Percentiles rank a stretch among this genome's conserved stretches.
Evolutionary conservation across 495 filamentous ascomycete species (phyloP).

Genomic region (Penicillium alfredii): DNA sequence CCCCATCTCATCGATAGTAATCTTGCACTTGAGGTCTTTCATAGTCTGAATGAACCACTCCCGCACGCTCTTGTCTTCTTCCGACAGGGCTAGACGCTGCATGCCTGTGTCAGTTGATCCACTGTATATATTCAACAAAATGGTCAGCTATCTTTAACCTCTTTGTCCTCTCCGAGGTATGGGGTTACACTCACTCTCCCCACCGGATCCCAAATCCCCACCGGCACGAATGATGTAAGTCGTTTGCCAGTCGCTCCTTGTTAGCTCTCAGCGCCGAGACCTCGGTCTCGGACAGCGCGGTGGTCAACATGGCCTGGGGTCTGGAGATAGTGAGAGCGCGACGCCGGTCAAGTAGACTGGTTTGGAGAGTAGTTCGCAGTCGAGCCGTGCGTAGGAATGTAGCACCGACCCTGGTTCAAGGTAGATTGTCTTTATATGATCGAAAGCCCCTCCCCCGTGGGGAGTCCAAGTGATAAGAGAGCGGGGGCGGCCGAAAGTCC

Average conservation of each 20-base stretch:
- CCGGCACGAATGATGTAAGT: conserved; percentile 61
- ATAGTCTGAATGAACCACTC: conserved; percentile 72
- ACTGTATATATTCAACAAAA: too few relatives aligned
- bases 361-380: too few relatives aligned
- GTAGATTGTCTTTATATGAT: too few relatives aligned
- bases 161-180: conserved; percentile 3
- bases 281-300: conserved; percentile 35
- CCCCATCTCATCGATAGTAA: conserved; percentile 60
- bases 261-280: conserved; percentile 49
- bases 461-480: too few relatives aligned
- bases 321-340: conserved; percentile 25
- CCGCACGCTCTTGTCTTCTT: conserved; percentile 64
- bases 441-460: too few relatives aligned
- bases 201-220: conserved; percentile 61
- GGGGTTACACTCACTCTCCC: conserved; percentile 49
- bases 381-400: background rate
- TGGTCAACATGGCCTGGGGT: conserved; percentile 34
- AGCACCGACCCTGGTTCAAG: too few relatives aligned
- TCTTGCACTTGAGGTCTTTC: conserved; percentile 54
- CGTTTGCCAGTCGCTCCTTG: conserved; percentile 51
- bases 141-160: too few relatives aligned
- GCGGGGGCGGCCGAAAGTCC: too few relatives aligned
- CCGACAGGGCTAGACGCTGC: conserved; percentile 60
- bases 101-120: conserved; percentile 57
- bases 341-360: conserved; percentile 2